These are phyloP conservation scores for Fusarium sp. DNA, from an alignment of 2,329 filamentous ascomycete genomes.

Conservation along the genomic window DNA sequence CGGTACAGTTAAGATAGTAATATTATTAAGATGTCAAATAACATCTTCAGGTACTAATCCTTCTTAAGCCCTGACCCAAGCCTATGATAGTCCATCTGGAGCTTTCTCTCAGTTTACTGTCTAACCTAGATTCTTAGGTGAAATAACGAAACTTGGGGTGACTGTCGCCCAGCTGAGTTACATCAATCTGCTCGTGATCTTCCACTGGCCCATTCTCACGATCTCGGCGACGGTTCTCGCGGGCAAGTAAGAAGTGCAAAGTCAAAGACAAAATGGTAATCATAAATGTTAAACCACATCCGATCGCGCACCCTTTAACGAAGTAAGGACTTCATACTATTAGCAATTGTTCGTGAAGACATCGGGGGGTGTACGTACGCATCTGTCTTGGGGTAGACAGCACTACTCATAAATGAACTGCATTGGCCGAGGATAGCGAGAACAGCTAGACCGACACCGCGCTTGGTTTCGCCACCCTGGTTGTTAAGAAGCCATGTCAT, in stretches of 20 bases:
- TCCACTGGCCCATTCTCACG: conserved; percentile 20
- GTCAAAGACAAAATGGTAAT: conserved; percentile 18
- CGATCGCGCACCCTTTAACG: conserved; percentile 5
- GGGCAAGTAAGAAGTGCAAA: conserved; percentile 10
- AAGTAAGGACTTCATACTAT: background rate
- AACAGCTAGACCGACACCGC: conserved; percentile 10
- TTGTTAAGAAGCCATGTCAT: conserved; percentile 34
- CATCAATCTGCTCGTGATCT: conserved; percentile 12
- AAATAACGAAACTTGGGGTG: conserved; percentile 24
- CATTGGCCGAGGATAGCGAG: conserved; percentile 23
- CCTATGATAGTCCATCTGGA: too few relatives aligned
- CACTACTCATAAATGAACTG: conserved; percentile 19
- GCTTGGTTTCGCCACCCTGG: conserved; percentile 28
- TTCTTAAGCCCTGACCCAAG: too few relatives aligned
- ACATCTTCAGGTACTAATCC: accelerated
- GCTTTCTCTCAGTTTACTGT: accelerated
- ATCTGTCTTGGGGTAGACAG: conserved; percentile 25
- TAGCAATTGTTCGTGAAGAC: accelerated
- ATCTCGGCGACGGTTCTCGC: conserved; percentile 15
- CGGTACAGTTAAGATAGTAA: too few relatives aligned
- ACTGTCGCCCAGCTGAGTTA: conserved; percentile 21
- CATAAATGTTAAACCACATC: conserved; percentile 10
- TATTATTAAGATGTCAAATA: too few relatives aligned
- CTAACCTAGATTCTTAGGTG: accelerated
- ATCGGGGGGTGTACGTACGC: background rate